Conservation (phyloP, 768 basidiomycete genomes). For the Suillus bovinus region DNA sequence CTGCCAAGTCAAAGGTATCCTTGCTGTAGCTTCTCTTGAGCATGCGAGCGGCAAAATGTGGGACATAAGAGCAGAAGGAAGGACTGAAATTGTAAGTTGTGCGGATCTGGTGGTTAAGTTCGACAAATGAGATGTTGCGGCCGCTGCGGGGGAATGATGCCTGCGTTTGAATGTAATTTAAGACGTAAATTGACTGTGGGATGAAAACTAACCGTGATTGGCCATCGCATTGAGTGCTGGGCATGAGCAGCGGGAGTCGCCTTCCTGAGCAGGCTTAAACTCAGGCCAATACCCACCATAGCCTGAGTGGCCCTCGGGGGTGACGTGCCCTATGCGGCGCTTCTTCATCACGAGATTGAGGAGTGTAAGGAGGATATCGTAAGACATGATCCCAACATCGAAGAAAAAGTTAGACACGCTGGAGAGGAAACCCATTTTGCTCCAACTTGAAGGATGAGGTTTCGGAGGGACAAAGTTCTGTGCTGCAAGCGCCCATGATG, state of each 20-base stretch:
- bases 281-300: constrained; percentile 72
- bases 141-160: constrained; percentile 62
- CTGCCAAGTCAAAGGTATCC: constrained; percentile 64
- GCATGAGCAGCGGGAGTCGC: constrained; percentile 72
- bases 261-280: constrained; percentile 54
- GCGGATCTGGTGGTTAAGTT: constrained; percentile 44
- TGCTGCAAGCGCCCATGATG: too few species aligned
- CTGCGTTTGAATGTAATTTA: constrained; percentile 16
- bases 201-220: constrained; percentile 63
- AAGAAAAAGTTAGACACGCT: constrained; percentile 11
- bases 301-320: constrained; percentile 55
- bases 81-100: constrained; percentile 69
- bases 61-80: constrained; percentile 67
- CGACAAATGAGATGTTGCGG: constrained; percentile 62
- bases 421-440: not conserved
- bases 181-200: not conserved
- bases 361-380: constrained; percentile 54
- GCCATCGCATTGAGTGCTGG: constrained; percentile 81
- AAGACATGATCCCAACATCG: constrained; percentile 36
- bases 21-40: constrained; percentile 54
- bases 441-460: too few species aligned
- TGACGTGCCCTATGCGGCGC: constrained; percentile 49
- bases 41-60: constrained; percentile 58
- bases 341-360: constrained; percentile 53
- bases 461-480: too few species aligned